These are phyloP conservation scores for Candida oleophila DNA, from an alignment of 805 yeast genomes.

Conservation along the genomic window DNA sequence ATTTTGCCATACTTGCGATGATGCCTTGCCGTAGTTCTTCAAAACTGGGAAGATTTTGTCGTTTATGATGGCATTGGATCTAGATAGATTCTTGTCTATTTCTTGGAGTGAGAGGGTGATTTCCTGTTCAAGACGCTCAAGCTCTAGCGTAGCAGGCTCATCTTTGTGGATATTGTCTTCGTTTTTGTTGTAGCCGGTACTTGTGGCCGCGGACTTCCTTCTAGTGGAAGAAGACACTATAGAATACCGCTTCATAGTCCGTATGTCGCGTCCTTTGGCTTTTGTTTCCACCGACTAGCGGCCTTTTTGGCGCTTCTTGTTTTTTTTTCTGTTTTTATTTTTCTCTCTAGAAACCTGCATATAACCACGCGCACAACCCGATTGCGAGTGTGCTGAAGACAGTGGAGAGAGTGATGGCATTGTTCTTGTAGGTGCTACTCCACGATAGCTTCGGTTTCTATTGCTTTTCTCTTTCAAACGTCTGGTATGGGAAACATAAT, in stretches of 20 bases:
- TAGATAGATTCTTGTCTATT: slow-evolving; percentile 71
- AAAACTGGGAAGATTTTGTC: slow-evolving; percentile 69
- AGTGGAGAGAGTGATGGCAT: no score
- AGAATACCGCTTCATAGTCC: slow-evolving; percentile 36
- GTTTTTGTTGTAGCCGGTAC: slow-evolving; percentile 7
- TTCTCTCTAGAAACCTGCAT: slow-evolving; percentile 2
- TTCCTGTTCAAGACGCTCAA: slow-evolving; percentile 74
- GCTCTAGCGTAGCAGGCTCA: slow-evolving; percentile 29
- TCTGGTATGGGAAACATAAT: slow-evolving; percentile 44
- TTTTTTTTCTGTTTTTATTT: neutral
- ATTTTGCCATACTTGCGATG: slow-evolving; percentile 62
- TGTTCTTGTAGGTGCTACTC: no score
- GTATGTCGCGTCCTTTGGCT: no score
- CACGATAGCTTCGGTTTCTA: no score
- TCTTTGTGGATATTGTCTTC: slow-evolving; percentile 11
- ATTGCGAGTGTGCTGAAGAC: no score
- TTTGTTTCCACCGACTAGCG: no score
- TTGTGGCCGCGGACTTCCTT: slow-evolving; percentile 25
- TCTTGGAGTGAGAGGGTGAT: slow-evolving; percentile 75
- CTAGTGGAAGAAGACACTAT: slow-evolving; percentile 34
- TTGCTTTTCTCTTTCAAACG: no score
- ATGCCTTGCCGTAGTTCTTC: slow-evolving; percentile 54
- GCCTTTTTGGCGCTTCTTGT: slow-evolving; percentile 4
- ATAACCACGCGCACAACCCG: no score
- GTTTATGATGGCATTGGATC: slow-evolving; percentile 65